Evolutionary conservation across 225 moss, liverwort and hornwort species (phyloP).

Genomic region (Physcomitrium patens): DNA sequence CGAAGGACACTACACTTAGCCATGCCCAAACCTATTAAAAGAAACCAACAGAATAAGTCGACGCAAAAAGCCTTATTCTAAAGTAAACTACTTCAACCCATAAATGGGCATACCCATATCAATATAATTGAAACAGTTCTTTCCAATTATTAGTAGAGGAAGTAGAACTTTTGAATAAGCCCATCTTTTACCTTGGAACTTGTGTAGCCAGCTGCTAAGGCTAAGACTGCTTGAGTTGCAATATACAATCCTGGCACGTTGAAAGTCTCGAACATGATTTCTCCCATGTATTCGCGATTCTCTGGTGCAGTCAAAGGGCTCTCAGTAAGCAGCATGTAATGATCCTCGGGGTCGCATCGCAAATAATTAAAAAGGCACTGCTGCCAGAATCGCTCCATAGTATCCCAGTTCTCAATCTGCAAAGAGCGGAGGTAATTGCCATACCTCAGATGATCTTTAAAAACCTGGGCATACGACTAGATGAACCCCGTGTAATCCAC

Average conservation of each 20-base stretch:
- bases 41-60: conserved; percentile 18
- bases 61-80: background rate
- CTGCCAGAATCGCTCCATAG: conserved; percentile 93
- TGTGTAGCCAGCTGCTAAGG: conserved; percentile 87
- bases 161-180: background rate
- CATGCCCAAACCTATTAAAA: conserved; percentile 19
- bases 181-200: conserved; percentile 66
- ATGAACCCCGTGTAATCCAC: background rate
- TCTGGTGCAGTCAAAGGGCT: conserved; percentile 87
- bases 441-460: background rate
- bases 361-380: conserved; percentile 89
- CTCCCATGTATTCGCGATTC: conserved; percentile 84
- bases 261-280: conserved; percentile 92
- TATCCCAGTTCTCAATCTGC: conserved; percentile 92
- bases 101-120: background rate
- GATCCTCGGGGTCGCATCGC: conserved; percentile 88
- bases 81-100: background rate
- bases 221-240: conserved; percentile 84
- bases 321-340: conserved; percentile 81
- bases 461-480: background rate
- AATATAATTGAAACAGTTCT: conserved; percentile 3
- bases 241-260: conserved; percentile 88
- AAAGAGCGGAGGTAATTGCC: background rate
- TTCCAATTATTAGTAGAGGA: background rate
- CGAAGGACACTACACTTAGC: conserved; percentile 31